Conservation (phyloP, 768 basidiomycete genomes). For the Calocybe cyanea region DNA sequence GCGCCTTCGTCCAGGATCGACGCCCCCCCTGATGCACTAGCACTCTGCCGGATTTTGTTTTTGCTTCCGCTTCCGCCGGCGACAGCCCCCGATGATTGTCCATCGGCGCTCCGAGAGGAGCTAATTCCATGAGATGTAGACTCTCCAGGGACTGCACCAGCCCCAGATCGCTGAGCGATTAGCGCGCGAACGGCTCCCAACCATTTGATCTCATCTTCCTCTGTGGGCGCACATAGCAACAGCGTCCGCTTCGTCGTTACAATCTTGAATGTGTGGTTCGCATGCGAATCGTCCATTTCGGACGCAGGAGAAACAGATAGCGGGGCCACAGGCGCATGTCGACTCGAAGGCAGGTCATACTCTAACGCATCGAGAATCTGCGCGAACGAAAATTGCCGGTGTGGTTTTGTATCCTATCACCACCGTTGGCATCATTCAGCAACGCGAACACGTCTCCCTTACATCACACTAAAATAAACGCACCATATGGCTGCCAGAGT, state of each 20-base stretch:
- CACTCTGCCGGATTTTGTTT: constrained; percentile 44
- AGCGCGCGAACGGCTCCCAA: constrained; percentile 90
- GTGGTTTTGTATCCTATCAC: constrained; percentile 83
- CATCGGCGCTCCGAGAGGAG: constrained; percentile 15
- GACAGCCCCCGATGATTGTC: constrained; percentile 9
- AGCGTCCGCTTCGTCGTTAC: constrained; percentile 91
- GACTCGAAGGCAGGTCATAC: constrained; percentile 61
- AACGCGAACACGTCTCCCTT: too few species aligned
- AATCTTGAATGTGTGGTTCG: constrained; percentile 83
- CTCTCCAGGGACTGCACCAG: constrained; percentile 48
- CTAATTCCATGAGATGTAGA: constrained; percentile 23
- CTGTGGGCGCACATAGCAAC: constrained; percentile 87
- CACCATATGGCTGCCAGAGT: constrained; percentile 95
- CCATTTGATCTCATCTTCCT: constrained; percentile 99
- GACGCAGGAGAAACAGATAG: constrained; percentile 24
- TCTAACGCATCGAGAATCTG: constrained; percentile 92
- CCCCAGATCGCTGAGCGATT: constrained; percentile 66
- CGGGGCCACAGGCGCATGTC: constrained; percentile 42
- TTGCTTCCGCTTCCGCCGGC: constrained; percentile 34
- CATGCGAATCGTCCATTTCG: constrained; percentile 42
- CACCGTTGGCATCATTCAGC: too few species aligned
- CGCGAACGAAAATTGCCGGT: constrained; percentile 79
- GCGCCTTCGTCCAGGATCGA: constrained; percentile 20
- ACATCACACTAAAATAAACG: constrained; percentile 22
- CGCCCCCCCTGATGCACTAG: constrained; percentile 29